These are phyloP conservation scores for Aspergillus chevalieri DNA, from an alignment of 2,329 filamentous ascomycete genomes.

Conservation along the genomic window DNA sequence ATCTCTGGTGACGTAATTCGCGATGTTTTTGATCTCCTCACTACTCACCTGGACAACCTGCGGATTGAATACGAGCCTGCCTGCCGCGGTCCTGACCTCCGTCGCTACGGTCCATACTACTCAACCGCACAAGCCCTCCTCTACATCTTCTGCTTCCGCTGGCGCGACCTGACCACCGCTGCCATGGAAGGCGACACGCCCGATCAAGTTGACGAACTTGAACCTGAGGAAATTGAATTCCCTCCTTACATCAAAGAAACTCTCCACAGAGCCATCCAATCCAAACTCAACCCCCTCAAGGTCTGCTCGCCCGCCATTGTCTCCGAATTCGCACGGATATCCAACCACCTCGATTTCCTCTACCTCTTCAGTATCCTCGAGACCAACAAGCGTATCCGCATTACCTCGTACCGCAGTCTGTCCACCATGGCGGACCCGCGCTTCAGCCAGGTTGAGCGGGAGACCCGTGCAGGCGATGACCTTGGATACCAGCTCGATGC, in stretches of 20 bases:
- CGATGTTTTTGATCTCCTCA: slow-evolving; percentile 72
- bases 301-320: slow-evolving; percentile 90
- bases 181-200: slow-evolving; percentile 50
- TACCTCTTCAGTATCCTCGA: slow-evolving; percentile 86
- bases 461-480: slow-evolving; percentile 59
- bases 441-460: slow-evolving; percentile 45
- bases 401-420: slow-evolving; percentile 58
- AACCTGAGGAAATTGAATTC: slow-evolving; percentile 70
- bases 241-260: slow-evolving; percentile 66
- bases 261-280: slow-evolving; percentile 72
- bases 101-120: slow-evolving; percentile 79
- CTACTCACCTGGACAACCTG: slow-evolving; percentile 69
- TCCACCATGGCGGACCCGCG: slow-evolving; percentile 31
- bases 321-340: slow-evolving; percentile 80
- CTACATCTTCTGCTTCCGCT: slow-evolving; percentile 97
- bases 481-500: slow-evolving; percentile 80
- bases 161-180: slow-evolving; percentile 74
- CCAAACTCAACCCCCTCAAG: slow-evolving; percentile 87
- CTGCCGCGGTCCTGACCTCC: slow-evolving; percentile 78
- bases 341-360: slow-evolving; percentile 77
- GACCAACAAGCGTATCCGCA: slow-evolving; percentile 80
- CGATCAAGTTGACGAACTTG: slow-evolving; percentile 47
- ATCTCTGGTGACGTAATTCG: slow-evolving; percentile 71
- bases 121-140: slow-evolving; percentile 80
- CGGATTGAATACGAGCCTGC: slow-evolving; percentile 64